Conservation (phyloP, 2,329 filamentous ascomycete species). For the Hymenoscyphus linearis region DNA sequence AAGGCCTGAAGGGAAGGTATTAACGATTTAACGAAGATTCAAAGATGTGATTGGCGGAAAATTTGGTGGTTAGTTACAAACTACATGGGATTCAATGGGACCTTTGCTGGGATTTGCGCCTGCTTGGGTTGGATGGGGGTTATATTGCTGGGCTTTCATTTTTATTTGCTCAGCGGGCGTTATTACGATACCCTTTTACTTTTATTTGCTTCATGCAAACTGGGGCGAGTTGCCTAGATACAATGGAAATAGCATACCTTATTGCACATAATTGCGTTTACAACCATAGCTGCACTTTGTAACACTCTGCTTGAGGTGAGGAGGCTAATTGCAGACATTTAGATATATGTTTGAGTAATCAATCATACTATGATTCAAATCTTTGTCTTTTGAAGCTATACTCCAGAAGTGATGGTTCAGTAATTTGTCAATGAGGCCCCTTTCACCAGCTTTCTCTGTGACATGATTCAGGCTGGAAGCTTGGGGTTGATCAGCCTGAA, state of each 20-base stretch:
- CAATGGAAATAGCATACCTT: background rate
- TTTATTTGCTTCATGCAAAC: background rate
- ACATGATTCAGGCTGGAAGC: no score
- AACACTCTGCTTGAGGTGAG: no score
- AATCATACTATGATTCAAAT: no score
- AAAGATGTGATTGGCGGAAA: background rate
- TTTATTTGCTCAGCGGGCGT: background rate
- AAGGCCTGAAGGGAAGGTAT: background rate
- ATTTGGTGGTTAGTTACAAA: background rate
- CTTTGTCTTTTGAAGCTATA: no score
- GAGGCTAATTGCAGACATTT: no score
- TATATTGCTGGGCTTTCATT: no score
- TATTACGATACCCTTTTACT: background rate
- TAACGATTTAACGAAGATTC: background rate
- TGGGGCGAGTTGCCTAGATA: background rate
- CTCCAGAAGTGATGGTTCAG: no score
- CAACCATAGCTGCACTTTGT: background rate
- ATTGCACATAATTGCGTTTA: background rate
- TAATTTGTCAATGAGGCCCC: no score
- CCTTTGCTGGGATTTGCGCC: background rate
- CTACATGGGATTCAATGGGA: slow-evolving; percentile 7
- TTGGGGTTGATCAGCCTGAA: background rate
- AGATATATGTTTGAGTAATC: no score
- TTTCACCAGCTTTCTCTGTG: no score
- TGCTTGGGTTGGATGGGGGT: background rate